Percentiles rank a stretch among this genome's conserved stretches.
phyloP scores from a whole-genome alignment of 352 stramenopile genomes.

The Globisporangium paroecandrum region DNA sequence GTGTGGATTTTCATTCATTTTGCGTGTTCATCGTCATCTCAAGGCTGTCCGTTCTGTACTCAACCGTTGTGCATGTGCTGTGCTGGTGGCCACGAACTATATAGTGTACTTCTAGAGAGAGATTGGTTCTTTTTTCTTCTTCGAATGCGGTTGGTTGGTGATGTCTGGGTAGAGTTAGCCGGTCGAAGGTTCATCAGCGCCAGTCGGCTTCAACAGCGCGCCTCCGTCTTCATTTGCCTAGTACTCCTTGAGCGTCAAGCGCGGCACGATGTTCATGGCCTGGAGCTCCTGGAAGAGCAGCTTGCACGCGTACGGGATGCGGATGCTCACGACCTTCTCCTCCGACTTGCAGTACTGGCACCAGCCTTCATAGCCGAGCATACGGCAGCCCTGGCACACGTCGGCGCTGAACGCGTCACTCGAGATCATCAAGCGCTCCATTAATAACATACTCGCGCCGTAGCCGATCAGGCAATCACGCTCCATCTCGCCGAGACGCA shows the following conservation, averaged over 20 bases:
- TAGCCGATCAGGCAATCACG: slow-evolving; percentile 99
- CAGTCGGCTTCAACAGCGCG: not conserved
- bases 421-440: slow-evolving; percentile 99
- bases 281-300: slow-evolving; percentile 98
- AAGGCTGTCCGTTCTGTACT: not conserved
- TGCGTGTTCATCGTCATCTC: not conserved
- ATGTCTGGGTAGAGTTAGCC: not conserved
- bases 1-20: not conserved
- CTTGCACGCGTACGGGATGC: slow-evolving; percentile 99
- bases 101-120: slow-evolving; percentile 16
- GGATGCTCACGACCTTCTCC: slow-evolving; percentile 97
- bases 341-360: slow-evolving; percentile 98
- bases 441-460: slow-evolving; percentile 98
- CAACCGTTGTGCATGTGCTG: not conserved
- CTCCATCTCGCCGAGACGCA: slow-evolving; percentile 99
- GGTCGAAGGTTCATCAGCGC: too few relatives aligned
- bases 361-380: slow-evolving; percentile 97
- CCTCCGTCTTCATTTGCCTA: slow-evolving; percentile 23
- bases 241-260: slow-evolving; percentile 95
- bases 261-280: slow-evolving; percentile 99
- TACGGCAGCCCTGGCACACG: slow-evolving; percentile 96
- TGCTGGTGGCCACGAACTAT: not conserved
- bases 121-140: not conserved
- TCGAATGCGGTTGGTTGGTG: not conserved
- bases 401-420: slow-evolving; percentile 98